A percentile compares a stretch with the other conserved stretches of the same genome.
phyloP scores from a whole-genome alignment of 192 early-diverging fungal species.

The Oehlia diaphana region DNA sequence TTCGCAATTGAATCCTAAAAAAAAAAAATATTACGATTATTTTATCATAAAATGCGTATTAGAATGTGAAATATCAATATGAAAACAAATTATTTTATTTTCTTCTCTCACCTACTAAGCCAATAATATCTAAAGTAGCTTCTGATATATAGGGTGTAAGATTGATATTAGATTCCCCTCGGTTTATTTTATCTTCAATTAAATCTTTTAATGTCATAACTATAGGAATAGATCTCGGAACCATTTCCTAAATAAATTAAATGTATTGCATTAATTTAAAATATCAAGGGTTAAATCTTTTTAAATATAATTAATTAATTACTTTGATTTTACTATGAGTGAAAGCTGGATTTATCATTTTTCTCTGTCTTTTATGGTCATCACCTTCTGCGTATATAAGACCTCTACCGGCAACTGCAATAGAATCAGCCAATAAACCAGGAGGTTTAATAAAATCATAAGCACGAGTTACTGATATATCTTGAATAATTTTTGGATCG shows the following conservation, averaged over 20 bases:
- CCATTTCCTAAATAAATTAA: conserved; percentile 12
- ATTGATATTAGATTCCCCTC: conserved; percentile 32
- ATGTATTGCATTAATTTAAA: background rate
- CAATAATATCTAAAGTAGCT: conserved; percentile 50
- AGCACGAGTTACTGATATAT: conserved; percentile 41
- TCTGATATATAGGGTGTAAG: conserved; percentile 39
- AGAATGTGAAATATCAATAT: no score
- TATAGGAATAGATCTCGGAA: conserved; percentile 35
- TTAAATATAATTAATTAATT: conserved; percentile 5
- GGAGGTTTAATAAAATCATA: conserved; percentile 49
- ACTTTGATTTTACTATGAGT: conserved; percentile 40
- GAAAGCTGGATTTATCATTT: conserved; percentile 61
- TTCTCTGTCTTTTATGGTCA: conserved; percentile 50
- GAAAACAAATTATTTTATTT: background rate
- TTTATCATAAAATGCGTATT: no score
- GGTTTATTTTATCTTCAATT: no score
- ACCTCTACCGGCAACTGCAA: conserved; percentile 44
- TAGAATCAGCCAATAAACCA: conserved; percentile 21
- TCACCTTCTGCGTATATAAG: conserved; percentile 54
- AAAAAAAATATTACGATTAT: no score
- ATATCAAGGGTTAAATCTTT: background rate
- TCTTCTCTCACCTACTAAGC: conserved; percentile 31
- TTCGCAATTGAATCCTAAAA: conserved; percentile 20
- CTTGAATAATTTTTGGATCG: conserved; percentile 48
- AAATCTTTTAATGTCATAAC: conserved; percentile 29